A percentile compares a stretch with the other conserved stretches of the same genome.
Evolutionary conservation across 306 rosid species (phyloP).

Genomic region (Trifolium repens): DNA sequence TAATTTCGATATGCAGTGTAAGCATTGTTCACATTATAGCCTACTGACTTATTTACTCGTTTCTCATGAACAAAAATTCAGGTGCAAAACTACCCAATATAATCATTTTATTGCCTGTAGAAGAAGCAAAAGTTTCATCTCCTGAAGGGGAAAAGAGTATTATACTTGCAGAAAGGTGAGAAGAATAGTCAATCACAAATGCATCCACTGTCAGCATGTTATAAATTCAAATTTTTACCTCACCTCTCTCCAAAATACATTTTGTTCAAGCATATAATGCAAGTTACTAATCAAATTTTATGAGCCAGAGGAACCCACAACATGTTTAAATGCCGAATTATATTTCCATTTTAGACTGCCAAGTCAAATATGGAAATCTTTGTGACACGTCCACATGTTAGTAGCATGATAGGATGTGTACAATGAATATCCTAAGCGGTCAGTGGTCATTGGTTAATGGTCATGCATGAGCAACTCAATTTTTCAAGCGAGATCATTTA

Average conservation of each 20-base stretch:
- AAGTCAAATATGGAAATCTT: conserved; percentile 27
- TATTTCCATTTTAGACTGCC: conserved; percentile 20
- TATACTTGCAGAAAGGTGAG: conserved; percentile 86
- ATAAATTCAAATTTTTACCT: conserved; percentile 23
- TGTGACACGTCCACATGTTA: conserved; percentile 18
- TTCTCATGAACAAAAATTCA: conserved; percentile 49
- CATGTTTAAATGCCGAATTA: conserved; percentile 14
- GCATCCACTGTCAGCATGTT: conserved; percentile 27
- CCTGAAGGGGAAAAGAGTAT: conserved; percentile 62
- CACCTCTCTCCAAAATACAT: conserved; percentile 20
- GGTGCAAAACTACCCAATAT: conserved; percentile 76
- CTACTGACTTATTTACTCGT: conserved; percentile 27
- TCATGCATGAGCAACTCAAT: conserved; percentile 24
- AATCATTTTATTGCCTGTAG: conserved; percentile 64
- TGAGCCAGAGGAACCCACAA: conserved; percentile 31
- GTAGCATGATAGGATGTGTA: conserved; percentile 8
- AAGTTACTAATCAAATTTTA: background rate
- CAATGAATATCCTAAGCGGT: conserved; percentile 20
- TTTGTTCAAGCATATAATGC: conserved; percentile 30
- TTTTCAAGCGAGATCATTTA: conserved; percentile 15
- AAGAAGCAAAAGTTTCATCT: conserved; percentile 53
- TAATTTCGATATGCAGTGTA: conserved; percentile 29
- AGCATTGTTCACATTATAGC: background rate
- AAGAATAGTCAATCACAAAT: conserved; percentile 45
- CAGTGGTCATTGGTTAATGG: conserved; percentile 6